Conservation (phyloP, 257 asterid genomes). For the Fraxinus quadrangulata region DNA sequence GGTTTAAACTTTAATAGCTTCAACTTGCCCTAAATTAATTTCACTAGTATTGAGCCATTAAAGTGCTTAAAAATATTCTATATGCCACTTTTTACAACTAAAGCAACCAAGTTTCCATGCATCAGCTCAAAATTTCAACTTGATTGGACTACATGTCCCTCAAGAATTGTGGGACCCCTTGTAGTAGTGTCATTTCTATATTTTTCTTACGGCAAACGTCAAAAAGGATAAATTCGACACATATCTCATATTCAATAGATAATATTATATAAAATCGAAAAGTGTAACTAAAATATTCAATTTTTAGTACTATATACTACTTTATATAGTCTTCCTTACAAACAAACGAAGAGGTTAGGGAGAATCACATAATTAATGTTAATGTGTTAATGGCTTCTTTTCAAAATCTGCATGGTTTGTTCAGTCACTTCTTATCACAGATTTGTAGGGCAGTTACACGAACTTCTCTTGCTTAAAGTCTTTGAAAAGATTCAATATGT, state of each 20-base stretch:
- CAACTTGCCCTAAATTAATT: neutral
- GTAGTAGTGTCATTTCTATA: constrained; percentile 19
- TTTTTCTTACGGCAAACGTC: neutral
- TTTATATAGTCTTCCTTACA: neutral
- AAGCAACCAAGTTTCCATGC: neutral
- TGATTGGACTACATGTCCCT: constrained; percentile 22
- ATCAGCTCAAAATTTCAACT: constrained; percentile 22
- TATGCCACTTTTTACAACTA: neutral
- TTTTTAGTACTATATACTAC: neutral
- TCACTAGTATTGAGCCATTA: neutral
- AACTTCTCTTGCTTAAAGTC: constrained; percentile 32
- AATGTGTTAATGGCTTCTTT: constrained; percentile 19
- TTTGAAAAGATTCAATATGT: constrained; percentile 41
- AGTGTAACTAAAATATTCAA: too few species aligned
- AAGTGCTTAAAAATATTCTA: neutral
- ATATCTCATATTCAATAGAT: neutral
- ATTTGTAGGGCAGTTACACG: constrained; percentile 35
- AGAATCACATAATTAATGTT: constrained; percentile 13
- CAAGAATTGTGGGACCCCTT: constrained; percentile 13
- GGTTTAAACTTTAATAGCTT: neutral
- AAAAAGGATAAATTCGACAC: neutral
- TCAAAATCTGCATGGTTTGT: constrained; percentile 29
- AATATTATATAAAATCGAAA: neutral
- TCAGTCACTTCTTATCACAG: constrained; percentile 27
- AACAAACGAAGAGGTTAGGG: constrained; percentile 1